phyloP scores from a whole-genome alignment of 179 eudicot species.

The Corrigiola litoralis region DNA sequence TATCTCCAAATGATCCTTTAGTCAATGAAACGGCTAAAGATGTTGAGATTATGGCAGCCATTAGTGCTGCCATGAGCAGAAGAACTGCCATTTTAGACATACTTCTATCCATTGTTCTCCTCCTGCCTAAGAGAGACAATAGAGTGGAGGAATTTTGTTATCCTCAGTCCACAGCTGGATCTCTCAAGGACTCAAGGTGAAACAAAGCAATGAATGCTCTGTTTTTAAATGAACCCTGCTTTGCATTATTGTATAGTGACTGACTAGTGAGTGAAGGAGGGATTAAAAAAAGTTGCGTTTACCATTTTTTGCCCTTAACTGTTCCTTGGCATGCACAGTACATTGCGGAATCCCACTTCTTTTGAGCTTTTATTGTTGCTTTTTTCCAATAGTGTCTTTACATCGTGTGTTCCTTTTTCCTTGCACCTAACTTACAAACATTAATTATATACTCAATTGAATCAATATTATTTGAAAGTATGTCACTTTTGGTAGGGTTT shows the following conservation, averaged over 20 bases:
- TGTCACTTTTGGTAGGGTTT: too few relatives aligned
- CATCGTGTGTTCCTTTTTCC: too few relatives aligned
- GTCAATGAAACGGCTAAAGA: slow-evolving; percentile 41
- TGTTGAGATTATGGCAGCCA: slow-evolving; percentile 23
- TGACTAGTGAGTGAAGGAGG: slow-evolving; percentile 4
- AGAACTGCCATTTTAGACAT: slow-evolving; percentile 29
- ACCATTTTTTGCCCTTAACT: not conserved
- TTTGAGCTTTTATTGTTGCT: too few relatives aligned
- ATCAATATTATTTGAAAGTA: too few relatives aligned
- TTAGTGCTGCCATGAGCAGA: slow-evolving; percentile 34
- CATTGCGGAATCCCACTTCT: not conserved
- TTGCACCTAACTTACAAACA: too few relatives aligned
- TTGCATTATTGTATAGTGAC: not conserved
- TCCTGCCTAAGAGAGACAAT: slow-evolving; percentile 3
- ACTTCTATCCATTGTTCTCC: slow-evolving; percentile 28
- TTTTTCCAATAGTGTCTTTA: too few relatives aligned
- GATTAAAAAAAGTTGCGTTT: slow-evolving; percentile 1
- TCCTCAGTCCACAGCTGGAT: slow-evolving; percentile 1
- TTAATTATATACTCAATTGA: too few relatives aligned
- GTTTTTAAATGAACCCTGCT: slow-evolving; percentile 18
- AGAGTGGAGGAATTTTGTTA: not conserved
- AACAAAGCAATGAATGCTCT: slow-evolving; percentile 23
- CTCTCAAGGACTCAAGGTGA: not conserved
- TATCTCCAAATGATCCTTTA: slow-evolving; percentile 42
- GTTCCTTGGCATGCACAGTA: not conserved